phyloP scores from a whole-genome alignment of 345 rosid species.

The Gossypium australe region DNA sequence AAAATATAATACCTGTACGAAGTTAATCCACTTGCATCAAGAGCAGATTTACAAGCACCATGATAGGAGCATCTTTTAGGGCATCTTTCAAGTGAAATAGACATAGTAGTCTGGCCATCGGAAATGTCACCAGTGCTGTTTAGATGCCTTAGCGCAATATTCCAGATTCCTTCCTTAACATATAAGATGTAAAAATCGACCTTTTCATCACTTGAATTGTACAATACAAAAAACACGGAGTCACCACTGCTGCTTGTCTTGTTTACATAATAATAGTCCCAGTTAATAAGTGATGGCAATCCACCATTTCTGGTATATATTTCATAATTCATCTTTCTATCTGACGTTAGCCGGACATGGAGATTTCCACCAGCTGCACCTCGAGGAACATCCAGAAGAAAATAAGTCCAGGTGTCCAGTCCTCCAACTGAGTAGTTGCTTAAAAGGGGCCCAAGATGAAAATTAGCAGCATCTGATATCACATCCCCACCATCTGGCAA shows the following conservation, averaged over 20 bases:
- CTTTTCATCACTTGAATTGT: conserved; percentile 68
- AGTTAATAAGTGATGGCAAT: conserved; percentile 53
- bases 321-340: conserved; percentile 49
- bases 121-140: conserved; percentile 25
- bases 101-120: conserved; percentile 49
- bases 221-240: conserved; percentile 56
- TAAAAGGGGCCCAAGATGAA: conserved; percentile 63
- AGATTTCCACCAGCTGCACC: conserved; percentile 95
- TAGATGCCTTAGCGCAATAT: conserved; percentile 61
- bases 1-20: conserved; percentile 56
- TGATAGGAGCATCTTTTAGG: conserved; percentile 77
- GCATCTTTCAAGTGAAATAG: conserved; percentile 86
- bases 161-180: conserved; percentile 89
- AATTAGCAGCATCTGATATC: conserved; percentile 50
- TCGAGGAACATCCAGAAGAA: conserved; percentile 61
- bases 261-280: conserved; percentile 84
- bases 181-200: conserved; percentile 82
- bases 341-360: conserved; percentile 59
- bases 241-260: conserved; percentile 41
- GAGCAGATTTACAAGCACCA: conserved; percentile 67
- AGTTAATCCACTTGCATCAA: conserved; percentile 90
- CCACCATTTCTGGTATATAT: conserved; percentile 77
- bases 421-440: conserved; percentile 54
- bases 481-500: conserved; percentile 52
- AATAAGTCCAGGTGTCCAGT: conserved; percentile 66